Evolutionary conservation across 2,329 filamentous ascomycete species (phyloP).

Genomic region (Talaromyces verruculosus): DNA sequence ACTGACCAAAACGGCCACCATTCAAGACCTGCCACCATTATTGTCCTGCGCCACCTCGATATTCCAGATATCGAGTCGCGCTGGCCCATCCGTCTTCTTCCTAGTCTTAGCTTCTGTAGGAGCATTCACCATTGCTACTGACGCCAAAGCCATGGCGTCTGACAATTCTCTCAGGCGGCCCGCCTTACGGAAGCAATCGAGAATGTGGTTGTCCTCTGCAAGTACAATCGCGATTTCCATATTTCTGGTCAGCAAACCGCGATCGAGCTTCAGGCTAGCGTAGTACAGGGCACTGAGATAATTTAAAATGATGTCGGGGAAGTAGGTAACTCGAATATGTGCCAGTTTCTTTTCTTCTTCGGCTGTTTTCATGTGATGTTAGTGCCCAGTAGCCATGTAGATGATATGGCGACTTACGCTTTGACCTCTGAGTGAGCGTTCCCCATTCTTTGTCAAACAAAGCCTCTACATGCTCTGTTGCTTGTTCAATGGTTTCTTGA

Average conservation of each 20-base stretch:
- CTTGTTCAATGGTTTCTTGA: slow-evolving; percentile 54
- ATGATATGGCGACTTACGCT: slow-evolving; percentile 4
- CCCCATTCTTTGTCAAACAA: slow-evolving; percentile 43
- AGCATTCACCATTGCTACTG: slow-evolving; percentile 64
- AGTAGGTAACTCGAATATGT: slow-evolving; percentile 70
- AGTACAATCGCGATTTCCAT: slow-evolving; percentile 86
- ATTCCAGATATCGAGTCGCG: slow-evolving; percentile 43
- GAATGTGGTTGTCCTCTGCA: slow-evolving; percentile 66
- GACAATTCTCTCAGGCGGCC: slow-evolving; percentile 73
- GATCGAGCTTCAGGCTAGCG: slow-evolving; percentile 69
- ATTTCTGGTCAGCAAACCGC: slow-evolving; percentile 75
- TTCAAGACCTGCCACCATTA: slow-evolving; percentile 10
- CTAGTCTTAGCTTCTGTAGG: slow-evolving; percentile 47
- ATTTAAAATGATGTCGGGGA: slow-evolving; percentile 81
- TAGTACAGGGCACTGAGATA: slow-evolving; percentile 81
- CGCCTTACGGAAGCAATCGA: slow-evolving; percentile 62
- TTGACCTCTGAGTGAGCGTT: background rate
- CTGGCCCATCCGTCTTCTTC: slow-evolving; percentile 37
- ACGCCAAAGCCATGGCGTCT: slow-evolving; percentile 72
- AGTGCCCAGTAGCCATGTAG: background rate
- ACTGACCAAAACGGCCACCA: background rate
- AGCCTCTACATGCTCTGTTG: slow-evolving; percentile 59
- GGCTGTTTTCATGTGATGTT: slow-evolving; percentile 35
- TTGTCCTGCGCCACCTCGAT: slow-evolving; percentile 34
- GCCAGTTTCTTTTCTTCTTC: slow-evolving; percentile 57